Evolutionary conservation across 2,329 filamentous ascomycete genomes (phyloP), one percentile per base, ranked within the genome.

Genomic region (Alternaria consortialis): DNA sequence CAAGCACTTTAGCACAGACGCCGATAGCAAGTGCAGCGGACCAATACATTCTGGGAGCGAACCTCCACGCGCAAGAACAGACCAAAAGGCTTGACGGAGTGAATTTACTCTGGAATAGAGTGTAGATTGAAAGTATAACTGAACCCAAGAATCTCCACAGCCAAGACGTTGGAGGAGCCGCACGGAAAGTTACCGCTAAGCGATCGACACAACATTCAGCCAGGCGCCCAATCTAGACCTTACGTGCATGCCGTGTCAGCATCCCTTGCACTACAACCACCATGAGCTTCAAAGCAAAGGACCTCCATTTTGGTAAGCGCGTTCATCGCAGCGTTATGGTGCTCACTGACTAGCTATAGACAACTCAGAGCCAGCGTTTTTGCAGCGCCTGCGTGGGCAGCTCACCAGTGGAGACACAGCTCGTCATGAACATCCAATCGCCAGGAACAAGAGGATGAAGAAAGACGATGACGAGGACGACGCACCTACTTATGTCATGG

Each of bases 391-490:
- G 74, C 82, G 77, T 79, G 85, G 37, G 81, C 87, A 68, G 83
- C 80, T 85, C 82, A 79, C 84, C 84, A 79, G 78, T 29, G 87
- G 78, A 51, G 77, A 82, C 42, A 77, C 78, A 52, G 80, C 79
- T 60, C 79, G 80, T 47, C 82, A 82, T 72, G 83, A 82, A 63
- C 75, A 76, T 5, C 78, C 77, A 9, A 69, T 82, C 23, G 78
- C 81, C 11, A 78, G 82, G 52, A 82, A 82, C 47, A 82, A 79
- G 68, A 70, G 74, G 25, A 57, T 86, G 71, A 70, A 77, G 64
- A 15, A 86, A 82, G 60, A 90, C 67, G 89, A 93, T 59, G 89
- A 93, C 62, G 90, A 90, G 12, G 91, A 94, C 68, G 91, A 94
- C 75, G 89, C 84, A 51, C 92, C 92, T 0, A 84, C 92, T 0